Conservation (phyloP, 352 stramenopile species). For the Pythium chondricola region DNA sequence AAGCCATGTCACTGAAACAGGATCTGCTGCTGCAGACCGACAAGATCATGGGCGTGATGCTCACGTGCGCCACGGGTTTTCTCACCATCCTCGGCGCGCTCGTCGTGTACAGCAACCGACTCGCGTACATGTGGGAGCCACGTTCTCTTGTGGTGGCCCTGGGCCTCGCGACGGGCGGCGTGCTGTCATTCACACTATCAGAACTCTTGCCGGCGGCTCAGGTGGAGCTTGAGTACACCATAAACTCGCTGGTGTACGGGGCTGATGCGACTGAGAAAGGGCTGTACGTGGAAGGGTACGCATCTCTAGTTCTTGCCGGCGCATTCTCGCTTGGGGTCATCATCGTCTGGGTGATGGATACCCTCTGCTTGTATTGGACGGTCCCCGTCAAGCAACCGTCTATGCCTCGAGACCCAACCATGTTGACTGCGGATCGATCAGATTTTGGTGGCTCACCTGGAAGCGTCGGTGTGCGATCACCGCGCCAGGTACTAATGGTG, state of each 20-base stretch:
- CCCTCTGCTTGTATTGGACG: constrained; percentile 11
- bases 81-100: constrained; percentile 16
- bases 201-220: constrained; percentile 18
- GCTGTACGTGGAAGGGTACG: constrained; percentile 4
- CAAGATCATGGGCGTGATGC: constrained; percentile 14
- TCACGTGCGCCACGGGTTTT: constrained; percentile 15
- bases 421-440: background rate
- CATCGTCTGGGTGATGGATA: constrained; percentile 16
- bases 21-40: constrained; percentile 7
- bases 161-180: constrained; percentile 14
- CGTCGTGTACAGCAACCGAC: constrained; percentile 16
- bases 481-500: constrained; percentile 1
- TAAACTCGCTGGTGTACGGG: background rate
- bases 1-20: background rate
- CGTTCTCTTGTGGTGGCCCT: constrained; percentile 17
- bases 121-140: constrained; percentile 19
- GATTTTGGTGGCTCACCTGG: background rate
- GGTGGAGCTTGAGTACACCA: constrained; percentile 1
- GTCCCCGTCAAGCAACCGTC: constrained; percentile 3
- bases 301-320: constrained; percentile 11
- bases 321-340: constrained; percentile 13
- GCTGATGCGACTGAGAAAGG: background rate
- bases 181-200: constrained; percentile 19
- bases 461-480: background rate
- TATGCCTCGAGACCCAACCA: constrained; percentile 1